Evolutionary conservation across 2,329 filamentous ascomycete species (phyloP).

Genomic region (Grosmannia huntii): DNA sequence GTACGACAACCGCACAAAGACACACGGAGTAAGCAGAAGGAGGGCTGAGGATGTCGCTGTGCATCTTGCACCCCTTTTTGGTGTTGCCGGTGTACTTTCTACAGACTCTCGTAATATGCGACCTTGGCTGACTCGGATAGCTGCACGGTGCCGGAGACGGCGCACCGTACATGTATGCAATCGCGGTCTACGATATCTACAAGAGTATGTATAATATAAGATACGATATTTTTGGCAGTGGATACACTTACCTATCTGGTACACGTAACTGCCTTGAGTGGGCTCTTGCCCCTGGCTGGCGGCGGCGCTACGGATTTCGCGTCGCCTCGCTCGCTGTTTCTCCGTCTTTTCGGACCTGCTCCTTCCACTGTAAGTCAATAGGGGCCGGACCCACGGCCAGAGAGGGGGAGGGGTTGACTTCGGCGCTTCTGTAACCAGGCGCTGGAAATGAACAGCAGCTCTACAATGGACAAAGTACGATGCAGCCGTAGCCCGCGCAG

Average conservation of each 20-base stretch:
- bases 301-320: neutral
- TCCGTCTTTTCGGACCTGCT: neutral
- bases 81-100: no score
- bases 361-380: neutral
- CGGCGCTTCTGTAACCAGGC: neutral
- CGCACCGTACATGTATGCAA: no score
- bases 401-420: neutral
- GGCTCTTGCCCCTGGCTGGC: neutral
- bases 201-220: neutral
- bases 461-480: no score
- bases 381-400: neutral
- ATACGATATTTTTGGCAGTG: neutral
- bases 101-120: neutral
- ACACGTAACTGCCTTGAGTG: neutral
- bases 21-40: no score
- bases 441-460: neutral
- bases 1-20: no score
- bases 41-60: neutral
- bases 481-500: no score
- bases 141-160: no score
- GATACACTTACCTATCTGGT: neutral
- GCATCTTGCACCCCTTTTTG: neutral
- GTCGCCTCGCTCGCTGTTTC: neutral
- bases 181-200: neutral
- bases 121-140: no score